phyloP scores from a whole-genome alignment of 768 basidiomycete species.

The Hygrophoropsis aurantiaca region DNA sequence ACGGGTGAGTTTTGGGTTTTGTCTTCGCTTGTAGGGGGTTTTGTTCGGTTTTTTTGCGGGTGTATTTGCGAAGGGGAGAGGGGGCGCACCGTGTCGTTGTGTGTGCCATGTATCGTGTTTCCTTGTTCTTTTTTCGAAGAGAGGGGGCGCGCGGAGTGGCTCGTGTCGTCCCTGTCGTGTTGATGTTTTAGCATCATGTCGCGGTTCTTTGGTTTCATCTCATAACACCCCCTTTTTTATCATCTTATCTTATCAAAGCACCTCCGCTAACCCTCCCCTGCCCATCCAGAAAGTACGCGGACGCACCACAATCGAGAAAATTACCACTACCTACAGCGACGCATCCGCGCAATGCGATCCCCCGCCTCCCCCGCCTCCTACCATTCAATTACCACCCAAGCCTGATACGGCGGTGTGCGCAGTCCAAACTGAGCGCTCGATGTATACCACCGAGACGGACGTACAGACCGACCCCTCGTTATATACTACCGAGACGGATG shows the following conservation, averaged over 20 bases:
- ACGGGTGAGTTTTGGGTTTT: conserved; percentile 44
- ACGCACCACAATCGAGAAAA: conserved; percentile 46
- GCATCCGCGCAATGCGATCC: conserved; percentile 71
- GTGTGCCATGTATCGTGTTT: too few relatives aligned
- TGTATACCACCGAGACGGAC: conserved; percentile 40
- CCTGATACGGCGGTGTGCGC: conserved; percentile 49
- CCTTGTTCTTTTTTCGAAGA: too few relatives aligned
- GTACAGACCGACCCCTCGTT: conserved; percentile 2
- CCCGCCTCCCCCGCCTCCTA: conserved; percentile 42
- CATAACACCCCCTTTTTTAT: too few relatives aligned
- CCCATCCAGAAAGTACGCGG: conserved; percentile 74
- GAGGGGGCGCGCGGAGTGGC: too few relatives aligned
- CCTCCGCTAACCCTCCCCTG: conserved; percentile 8
- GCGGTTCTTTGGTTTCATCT: too few relatives aligned
- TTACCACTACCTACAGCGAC: conserved; percentile 71
- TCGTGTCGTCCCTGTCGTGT: too few relatives aligned
- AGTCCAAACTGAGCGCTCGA: conserved; percentile 46
- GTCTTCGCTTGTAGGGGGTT: background rate
- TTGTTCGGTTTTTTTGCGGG: background rate
- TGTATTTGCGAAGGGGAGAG: too few relatives aligned
- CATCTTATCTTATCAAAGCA: background rate
- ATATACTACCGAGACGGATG: background rate
- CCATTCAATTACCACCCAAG: conserved; percentile 63
- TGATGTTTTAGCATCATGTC: too few relatives aligned
- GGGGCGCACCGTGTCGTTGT: too few relatives aligned